Conservation (phyloP, 2,329 filamentous ascomycete species). For the Aspergillus melleus region DNA sequence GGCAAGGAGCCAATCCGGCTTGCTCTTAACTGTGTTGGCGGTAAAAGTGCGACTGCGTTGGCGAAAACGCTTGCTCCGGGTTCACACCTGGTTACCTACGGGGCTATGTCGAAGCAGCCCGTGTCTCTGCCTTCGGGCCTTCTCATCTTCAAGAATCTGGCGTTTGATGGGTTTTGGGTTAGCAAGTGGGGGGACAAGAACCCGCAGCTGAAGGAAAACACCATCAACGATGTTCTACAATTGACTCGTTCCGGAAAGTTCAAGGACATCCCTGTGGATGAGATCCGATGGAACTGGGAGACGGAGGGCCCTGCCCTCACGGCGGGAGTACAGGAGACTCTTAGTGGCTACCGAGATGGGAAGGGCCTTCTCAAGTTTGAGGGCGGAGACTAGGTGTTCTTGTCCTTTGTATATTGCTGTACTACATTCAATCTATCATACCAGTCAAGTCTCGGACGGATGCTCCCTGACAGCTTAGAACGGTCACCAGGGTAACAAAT, state of each 20-base stretch:
- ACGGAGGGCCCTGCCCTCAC: constrained; percentile 69
- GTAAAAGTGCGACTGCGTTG: constrained; percentile 76
- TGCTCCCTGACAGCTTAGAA: too few species aligned
- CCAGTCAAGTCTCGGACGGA: neutral
- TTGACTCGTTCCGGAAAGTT: constrained; percentile 76
- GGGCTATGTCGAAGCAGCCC: constrained; percentile 89
- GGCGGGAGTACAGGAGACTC: constrained; percentile 75
- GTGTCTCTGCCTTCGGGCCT: constrained; percentile 77
- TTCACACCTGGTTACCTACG: constrained; percentile 85
- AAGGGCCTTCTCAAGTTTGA: constrained; percentile 89
- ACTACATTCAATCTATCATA: constrained; percentile 10
- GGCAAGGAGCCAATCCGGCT: constrained; percentile 72
- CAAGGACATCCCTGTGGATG: constrained; percentile 76
- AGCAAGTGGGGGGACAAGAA: constrained; percentile 82
- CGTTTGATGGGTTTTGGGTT: constrained; percentile 93
- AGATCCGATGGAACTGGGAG: constrained; percentile 80
- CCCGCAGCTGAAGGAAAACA: constrained; percentile 70
- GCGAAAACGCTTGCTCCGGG: constrained; percentile 70
- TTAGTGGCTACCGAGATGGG: constrained; percentile 79
- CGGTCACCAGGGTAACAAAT: too few species aligned
- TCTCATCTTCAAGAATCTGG: constrained; percentile 89
- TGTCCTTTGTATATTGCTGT: constrained; percentile 10
- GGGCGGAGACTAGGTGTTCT: constrained; percentile 28
- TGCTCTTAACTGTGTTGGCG: constrained; percentile 91
- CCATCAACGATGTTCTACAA: constrained; percentile 80